phyloP scores from a whole-genome alignment of 306 rosid genomes.

The Heteromeles arbutifolia region DNA sequence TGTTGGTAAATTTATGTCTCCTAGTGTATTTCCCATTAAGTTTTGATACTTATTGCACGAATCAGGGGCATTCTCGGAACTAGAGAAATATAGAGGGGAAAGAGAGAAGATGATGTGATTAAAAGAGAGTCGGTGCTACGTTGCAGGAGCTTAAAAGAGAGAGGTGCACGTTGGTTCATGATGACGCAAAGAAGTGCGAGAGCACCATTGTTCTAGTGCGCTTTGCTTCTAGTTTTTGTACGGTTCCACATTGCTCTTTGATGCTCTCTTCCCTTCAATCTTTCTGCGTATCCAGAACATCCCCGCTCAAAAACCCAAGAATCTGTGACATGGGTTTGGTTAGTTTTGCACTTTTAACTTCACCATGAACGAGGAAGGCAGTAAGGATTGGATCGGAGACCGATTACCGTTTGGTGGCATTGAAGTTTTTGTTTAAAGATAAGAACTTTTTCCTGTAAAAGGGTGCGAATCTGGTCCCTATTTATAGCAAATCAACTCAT shows the following conservation, averaged over 20 bases:
- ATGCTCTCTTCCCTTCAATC: neutral
- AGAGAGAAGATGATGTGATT: neutral
- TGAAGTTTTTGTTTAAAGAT: conserved; percentile 24
- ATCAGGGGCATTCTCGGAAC: neutral
- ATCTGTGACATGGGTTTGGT: conserved; percentile 13
- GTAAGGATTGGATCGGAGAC: conserved; percentile 15
- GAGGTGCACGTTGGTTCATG: conserved; percentile 41
- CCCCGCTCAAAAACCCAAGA: conserved; percentile 1
- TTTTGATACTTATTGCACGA: neutral
- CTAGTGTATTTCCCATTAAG: neutral
- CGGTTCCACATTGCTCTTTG: conserved; percentile 12
- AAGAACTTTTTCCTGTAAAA: conserved; percentile 16
- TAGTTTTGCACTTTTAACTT: neutral
- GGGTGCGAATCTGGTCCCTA: conserved; percentile 39
- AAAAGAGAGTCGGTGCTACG: conserved; percentile 8
- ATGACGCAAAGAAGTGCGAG: conserved; percentile 25
- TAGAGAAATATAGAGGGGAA: neutral
- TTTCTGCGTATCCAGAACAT: conserved; percentile 13
- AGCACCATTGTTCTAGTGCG: conserved; percentile 10
- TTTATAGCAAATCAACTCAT: neutral
- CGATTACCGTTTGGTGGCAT: conserved; percentile 2
- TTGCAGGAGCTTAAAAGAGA: conserved; percentile 20
- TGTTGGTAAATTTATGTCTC: neutral
- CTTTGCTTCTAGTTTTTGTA: conserved; percentile 9
- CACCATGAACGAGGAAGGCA: conserved; percentile 19